Percentiles rank a stretch among this genome's conserved stretches.
These are phyloP conservation scores for Polyporus tsugae DNA, from an alignment of 1,284 basidiomycete species.

Conservation along the genomic window DNA sequence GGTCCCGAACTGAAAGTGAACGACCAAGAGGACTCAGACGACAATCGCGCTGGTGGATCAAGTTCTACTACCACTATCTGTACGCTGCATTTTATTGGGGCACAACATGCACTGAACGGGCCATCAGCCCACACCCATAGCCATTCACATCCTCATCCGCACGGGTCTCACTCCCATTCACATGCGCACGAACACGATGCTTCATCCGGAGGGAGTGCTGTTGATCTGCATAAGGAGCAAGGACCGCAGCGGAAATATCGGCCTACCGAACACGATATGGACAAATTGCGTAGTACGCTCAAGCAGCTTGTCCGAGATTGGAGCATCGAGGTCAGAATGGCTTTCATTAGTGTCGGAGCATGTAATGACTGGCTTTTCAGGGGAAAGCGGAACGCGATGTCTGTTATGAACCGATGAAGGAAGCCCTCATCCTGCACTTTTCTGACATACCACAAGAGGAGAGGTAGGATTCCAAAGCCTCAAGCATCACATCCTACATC, in stretches of 20 bases:
- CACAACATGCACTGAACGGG: neutral
- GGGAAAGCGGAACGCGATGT: constrained; percentile 79
- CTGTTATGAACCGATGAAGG: constrained; percentile 83
- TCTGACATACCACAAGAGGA: constrained; percentile 59
- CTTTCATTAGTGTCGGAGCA: neutral
- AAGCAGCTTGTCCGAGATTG: constrained; percentile 94
- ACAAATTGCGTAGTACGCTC: constrained; percentile 89
- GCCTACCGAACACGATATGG: constrained; percentile 78
- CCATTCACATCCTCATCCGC: constrained; percentile 14
- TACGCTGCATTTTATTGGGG: neutral
- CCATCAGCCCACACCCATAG: constrained; percentile 19
- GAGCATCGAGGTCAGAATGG: constrained; percentile 65
- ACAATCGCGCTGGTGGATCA: neutral
- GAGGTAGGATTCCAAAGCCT: constrained; percentile 48
- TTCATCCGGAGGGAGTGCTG: constrained; percentile 38
- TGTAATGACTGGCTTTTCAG: constrained; percentile 46
- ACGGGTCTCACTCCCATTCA: constrained; percentile 31
- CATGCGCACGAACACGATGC: constrained; percentile 37
- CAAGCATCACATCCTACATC: neutral
- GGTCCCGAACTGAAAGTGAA: constrained; percentile 13
- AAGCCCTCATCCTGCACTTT: constrained; percentile 73
- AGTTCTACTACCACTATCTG: neutral
- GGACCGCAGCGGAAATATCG: constrained; percentile 46
- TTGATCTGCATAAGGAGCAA: constrained; percentile 11
- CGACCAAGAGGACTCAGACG: constrained; percentile 5